Conservation (phyloP, 257 asterid genomes). For the Hygrophila difformis region DNA sequence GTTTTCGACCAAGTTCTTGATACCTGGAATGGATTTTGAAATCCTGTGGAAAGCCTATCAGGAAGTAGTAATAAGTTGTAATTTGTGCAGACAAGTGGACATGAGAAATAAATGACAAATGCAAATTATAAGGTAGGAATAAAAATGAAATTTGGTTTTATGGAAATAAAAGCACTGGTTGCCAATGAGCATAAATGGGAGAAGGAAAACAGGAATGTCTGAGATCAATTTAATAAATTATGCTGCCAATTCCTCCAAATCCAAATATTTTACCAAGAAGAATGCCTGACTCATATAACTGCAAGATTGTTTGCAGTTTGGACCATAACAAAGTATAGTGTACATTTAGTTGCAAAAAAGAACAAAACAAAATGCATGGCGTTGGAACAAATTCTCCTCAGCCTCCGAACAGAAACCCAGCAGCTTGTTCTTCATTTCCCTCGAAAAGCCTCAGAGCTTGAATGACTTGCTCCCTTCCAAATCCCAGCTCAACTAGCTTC, state of each 20-base stretch:
- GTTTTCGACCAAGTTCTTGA: constrained; percentile 47
- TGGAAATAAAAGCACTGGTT: too few relatives aligned
- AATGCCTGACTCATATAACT: not conserved
- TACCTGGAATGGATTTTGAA: constrained; percentile 65
- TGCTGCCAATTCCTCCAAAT: too few relatives aligned
- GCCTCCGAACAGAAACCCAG: constrained; percentile 87
- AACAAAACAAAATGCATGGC: too few relatives aligned
- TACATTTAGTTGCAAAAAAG: constrained; percentile 11
- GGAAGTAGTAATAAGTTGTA: not conserved
- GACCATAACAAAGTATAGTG: constrained; percentile 9
- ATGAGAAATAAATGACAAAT: too few relatives aligned
- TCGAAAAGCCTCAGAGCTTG: constrained; percentile 75
- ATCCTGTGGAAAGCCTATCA: not conserved
- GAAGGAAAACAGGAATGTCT: too few relatives aligned
- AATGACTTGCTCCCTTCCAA: constrained; percentile 74
- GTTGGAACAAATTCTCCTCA: constrained; percentile 24
- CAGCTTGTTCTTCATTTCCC: constrained; percentile 94
- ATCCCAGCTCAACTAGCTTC: constrained; percentile 90
- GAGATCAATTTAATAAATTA: too few relatives aligned
- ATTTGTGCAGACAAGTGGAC: not conserved
- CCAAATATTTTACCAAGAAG: too few relatives aligned
- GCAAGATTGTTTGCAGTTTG: constrained; percentile 24
- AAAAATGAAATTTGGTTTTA: too few relatives aligned
- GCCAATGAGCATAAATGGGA: too few relatives aligned
- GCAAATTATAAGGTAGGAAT: too few relatives aligned